Percentiles rank a stretch among this genome's conserved stretches.
phyloP scores from a whole-genome alignment of 176 grass and related monocot genomes.

The Cocos nucifera region DNA sequence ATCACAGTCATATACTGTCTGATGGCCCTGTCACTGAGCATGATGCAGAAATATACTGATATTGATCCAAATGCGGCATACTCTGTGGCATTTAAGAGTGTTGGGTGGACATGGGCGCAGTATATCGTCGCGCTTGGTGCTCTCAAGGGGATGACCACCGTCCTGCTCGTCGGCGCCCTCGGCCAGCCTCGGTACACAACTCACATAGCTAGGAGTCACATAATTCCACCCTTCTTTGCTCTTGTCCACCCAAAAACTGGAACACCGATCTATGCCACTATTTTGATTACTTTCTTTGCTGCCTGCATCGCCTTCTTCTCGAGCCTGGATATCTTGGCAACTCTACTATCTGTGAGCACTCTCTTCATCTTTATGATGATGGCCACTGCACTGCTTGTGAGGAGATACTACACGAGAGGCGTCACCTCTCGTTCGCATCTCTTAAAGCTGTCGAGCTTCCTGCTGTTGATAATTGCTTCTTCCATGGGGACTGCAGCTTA shows the following conservation, averaged over 20 bases:
- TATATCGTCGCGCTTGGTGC: constrained; percentile 84
- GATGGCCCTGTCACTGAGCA: constrained; percentile 80
- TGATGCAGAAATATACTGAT: constrained; percentile 75
- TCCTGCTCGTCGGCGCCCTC: constrained; percentile 74
- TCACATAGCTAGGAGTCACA: constrained; percentile 91
- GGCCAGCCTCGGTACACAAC: constrained; percentile 79
- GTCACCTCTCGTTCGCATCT: constrained; percentile 40
- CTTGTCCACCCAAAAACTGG: constrained; percentile 81
- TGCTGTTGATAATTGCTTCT: constrained; percentile 36
- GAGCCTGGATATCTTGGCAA: constrained; percentile 58
- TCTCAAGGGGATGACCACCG: constrained; percentile 97
- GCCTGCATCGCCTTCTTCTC: constrained; percentile 81
- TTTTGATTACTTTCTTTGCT: constrained; percentile 37
- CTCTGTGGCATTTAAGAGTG: constrained; percentile 61
- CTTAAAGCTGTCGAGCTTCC: constrained; percentile 25
- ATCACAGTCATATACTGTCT: constrained; percentile 80
- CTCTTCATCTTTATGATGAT: constrained; percentile 99
- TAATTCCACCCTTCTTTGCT: constrained; percentile 88
- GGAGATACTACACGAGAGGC: constrained; percentile 58
- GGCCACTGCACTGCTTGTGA: constrained; percentile 67
- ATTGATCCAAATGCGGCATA: constrained; percentile 56
- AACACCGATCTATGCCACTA: constrained; percentile 70
- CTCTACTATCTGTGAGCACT: constrained; percentile 68
- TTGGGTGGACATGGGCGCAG: constrained; percentile 79
- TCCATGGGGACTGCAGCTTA: constrained; percentile 59